Percentiles rank a stretch among this genome's conserved stretches.
Evolutionary conservation across 176 grass and related monocot species (phyloP).

Genomic region (Ensete glaucum): DNA sequence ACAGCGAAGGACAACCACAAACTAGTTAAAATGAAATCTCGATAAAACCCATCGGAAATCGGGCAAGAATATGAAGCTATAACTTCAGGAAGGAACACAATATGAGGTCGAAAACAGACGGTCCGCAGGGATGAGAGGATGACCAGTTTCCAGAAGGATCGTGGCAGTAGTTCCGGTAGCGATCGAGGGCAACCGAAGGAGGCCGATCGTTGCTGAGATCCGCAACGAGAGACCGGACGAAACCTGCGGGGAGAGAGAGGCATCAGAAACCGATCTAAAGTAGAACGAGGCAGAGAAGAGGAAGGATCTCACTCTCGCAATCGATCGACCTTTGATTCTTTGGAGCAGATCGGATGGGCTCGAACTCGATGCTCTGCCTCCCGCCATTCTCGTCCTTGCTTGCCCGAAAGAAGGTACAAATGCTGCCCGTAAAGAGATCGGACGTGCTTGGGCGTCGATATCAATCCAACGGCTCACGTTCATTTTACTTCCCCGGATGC

Average conservation of each 20-base stretch:
- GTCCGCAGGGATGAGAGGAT: conserved; percentile 3
- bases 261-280: not conserved
- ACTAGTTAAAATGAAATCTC: not conserved
- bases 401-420: not conserved
- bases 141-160: conserved; percentile 23
- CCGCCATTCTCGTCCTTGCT: conserved; percentile 2
- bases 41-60: not conserved
- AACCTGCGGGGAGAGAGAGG: conserved; percentile 19
- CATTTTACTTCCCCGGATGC: no score
- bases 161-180: conserved; percentile 70
- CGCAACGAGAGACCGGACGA: conserved; percentile 44
- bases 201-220: conserved; percentile 39
- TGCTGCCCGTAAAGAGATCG: not conserved
- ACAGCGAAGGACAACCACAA: not conserved
- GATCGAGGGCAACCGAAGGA: conserved; percentile 49
- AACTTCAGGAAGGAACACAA: not conserved
- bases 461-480: not conserved
- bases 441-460: not conserved
- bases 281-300: not conserved
- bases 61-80: not conserved
- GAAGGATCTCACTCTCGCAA: no score
- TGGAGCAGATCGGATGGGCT: conserved; percentile 4
- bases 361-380: not conserved
- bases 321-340: not conserved
- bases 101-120: not conserved